phyloP scores from a whole-genome alignment of 2,329 filamentous ascomycete species.

The Sporothrix pallida region DNA sequence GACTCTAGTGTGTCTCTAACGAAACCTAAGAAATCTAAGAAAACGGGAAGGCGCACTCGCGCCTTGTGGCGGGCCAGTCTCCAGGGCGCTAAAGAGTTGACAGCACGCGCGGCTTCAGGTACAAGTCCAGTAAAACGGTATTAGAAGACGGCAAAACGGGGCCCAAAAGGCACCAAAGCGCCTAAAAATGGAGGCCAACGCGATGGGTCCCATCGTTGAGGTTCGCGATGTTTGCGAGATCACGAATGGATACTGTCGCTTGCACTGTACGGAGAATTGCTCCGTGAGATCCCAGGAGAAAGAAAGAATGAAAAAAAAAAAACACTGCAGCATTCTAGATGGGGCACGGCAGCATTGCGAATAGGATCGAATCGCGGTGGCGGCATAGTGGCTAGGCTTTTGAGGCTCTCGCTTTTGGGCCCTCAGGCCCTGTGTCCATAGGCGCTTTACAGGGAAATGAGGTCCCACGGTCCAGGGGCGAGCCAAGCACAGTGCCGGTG shows the following conservation, averaged over 20 bases:
- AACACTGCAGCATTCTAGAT: not conserved
- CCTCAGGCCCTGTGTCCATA: not conserved
- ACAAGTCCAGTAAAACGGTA: not conserved
- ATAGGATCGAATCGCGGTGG: constrained; percentile 2
- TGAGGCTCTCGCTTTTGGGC: not conserved
- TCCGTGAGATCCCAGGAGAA: no score
- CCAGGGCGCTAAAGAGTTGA: constrained; percentile 24
- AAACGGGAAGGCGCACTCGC: constrained; percentile 32
- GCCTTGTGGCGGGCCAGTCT: constrained; percentile 23
- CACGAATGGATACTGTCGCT: not conserved
- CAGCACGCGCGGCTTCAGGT: constrained; percentile 25
- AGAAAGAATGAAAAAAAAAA: no score
- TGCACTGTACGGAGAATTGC: not conserved
- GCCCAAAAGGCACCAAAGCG: not conserved
- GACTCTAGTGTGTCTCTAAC: constrained; percentile 4
- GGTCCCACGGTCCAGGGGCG: constrained; percentile 22
- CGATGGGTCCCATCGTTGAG: no score
- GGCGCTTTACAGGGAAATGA: constrained; percentile 23
- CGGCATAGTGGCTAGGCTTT: not conserved
- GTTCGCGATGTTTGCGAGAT: no score
- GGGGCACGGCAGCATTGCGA: not conserved
- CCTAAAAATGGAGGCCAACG: not conserved
- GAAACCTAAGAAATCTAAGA: not conserved
- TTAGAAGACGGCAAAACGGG: not conserved
- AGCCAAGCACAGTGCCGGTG: constrained; percentile 22